Conservation (phyloP, 176 grass and related monocot genomes). For the Oryza glaberrima region DNA sequence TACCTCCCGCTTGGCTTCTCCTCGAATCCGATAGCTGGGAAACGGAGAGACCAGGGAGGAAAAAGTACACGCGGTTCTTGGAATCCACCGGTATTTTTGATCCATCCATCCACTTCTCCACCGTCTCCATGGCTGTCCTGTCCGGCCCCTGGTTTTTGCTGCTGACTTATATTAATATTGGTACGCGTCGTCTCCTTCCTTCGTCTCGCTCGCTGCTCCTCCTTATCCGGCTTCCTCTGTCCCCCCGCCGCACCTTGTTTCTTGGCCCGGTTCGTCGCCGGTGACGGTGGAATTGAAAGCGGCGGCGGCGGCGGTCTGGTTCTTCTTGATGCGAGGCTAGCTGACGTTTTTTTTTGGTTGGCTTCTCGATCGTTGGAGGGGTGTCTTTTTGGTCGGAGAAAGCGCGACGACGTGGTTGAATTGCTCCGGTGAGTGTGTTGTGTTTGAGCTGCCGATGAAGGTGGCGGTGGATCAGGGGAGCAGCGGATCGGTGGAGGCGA, state of each 20-base stretch:
- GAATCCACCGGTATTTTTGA: background rate
- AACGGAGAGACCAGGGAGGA: background rate
- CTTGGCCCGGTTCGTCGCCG: background rate
- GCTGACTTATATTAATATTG: constrained; percentile 5
- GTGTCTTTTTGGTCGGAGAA: background rate
- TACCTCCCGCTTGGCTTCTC: background rate
- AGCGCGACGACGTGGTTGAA: background rate
- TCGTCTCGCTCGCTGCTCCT: background rate
- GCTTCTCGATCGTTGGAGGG: background rate
- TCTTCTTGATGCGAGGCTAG: too few species aligned
- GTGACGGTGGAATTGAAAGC: background rate
- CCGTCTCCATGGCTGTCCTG: background rate
- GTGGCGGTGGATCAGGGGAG: constrained; percentile 8
- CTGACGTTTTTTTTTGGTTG: too few species aligned
- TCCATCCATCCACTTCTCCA: background rate
- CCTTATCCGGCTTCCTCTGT: background rate
- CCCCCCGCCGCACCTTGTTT: background rate
- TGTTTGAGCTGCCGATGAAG: constrained; percentile 15
- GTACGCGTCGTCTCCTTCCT: background rate
- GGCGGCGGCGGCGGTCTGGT: background rate
- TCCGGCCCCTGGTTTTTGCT: background rate
- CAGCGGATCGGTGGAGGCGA: background rate
- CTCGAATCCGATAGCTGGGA: background rate
- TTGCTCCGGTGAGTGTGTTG: background rate
- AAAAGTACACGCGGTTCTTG: constrained; percentile 8